Evolutionary conservation across 768 basidiomycete genomes (phyloP), one percentile per base, ranked within the genome.

Genomic region (Leccinum obscurum): DNA sequence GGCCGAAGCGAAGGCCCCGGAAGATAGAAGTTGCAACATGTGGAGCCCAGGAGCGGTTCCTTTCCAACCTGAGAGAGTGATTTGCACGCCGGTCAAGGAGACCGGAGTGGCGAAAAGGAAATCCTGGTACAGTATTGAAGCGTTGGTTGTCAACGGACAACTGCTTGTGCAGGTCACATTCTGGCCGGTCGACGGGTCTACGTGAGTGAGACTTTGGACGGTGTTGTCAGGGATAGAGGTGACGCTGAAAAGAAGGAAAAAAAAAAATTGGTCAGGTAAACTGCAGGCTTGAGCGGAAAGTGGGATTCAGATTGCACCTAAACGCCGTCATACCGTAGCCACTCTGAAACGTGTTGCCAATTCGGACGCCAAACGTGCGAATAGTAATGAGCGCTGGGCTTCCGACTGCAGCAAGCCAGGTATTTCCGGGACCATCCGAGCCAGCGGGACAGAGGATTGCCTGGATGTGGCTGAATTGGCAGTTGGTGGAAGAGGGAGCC

Each of bases 201-300:
- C 71, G 70, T 89, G 98, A 32, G 83, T 82, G 62, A 99, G 77
- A 4, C 83, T 81, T 72, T 88, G 88, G 13, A 93, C 84, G 6
- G 80, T 81, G 73, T 97, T 94, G 73, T 96, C 91, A 0, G 97
- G 97, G 61, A 98, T 87, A 35, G 95, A 87, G 1, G 89, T 88
- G 46, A 95, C 77, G 67, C 95, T 96, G 58, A 39, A 54, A 46
- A 26, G 26, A 26, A 26, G 26, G 52, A 50, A 60, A 56, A n/a
- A 30, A 14, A 26, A 54, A 26, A 26, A 54, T 26, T 26, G 26
- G 41, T 69, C 20, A 44, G 66, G n/a, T 28, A 54, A 41, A 44
- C 28, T 54, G 32, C 49, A 58, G 37, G 44, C 24, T 30, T 6
- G 22, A 48, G 30, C 17, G 14, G 13, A 32, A 49, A 20, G 41